Base-by-base conservation (phyloP, 2,329 filamentous ascomycete species). In the Aspergillus brasiliensis region DNA sequence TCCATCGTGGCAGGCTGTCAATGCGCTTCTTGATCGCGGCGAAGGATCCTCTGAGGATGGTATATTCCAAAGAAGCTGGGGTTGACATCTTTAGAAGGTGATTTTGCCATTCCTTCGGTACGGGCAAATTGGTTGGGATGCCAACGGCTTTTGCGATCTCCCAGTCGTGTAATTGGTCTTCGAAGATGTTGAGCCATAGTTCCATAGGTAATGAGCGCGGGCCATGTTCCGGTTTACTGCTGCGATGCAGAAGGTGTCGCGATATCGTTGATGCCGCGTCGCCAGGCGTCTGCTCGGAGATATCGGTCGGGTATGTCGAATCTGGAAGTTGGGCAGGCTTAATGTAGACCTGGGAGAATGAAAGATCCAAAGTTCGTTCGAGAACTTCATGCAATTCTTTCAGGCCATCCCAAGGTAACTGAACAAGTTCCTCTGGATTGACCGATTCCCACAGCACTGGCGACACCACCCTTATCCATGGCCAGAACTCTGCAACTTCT, bases 171-270 rank as follows among this genome's bases (percentile, higher is more conserved):
- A 92, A 86, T 63, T 89, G 87, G 65, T 96, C 72, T 55, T 78
- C 91, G 46, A 97, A 86, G 51, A 98, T 90, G 59, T 94, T 89
- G 31, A 89, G 89, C 92, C 93, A 97, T 40, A 97, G 84, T 76
- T 98, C 94, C 0, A 90, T 87, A 0, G 94, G 94, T 1, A 98
- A 80, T 7, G 71, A 70, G 27, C 65, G 70, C 1, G 67, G 63
- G 11, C 69, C 69, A 2, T 59, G 58, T 55, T 67, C 66, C 5
- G 60, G 49, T 17, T 62, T 67, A 3, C 59, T 68, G 46, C 65
- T 60, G 19, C 64, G 63, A n/a, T 62, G 61, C 31, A 68, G 65
- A 54, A 64, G 65, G 61, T 66, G 66, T 59, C 61, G 65, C 25
- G 48, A 70, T 61, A 62, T 60, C 3, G 63, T 58, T 5, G 72